Evolutionary conservation across 108 stramenopile species (phyloP).

Genomic region (Discostella stelligeroides): DNA sequence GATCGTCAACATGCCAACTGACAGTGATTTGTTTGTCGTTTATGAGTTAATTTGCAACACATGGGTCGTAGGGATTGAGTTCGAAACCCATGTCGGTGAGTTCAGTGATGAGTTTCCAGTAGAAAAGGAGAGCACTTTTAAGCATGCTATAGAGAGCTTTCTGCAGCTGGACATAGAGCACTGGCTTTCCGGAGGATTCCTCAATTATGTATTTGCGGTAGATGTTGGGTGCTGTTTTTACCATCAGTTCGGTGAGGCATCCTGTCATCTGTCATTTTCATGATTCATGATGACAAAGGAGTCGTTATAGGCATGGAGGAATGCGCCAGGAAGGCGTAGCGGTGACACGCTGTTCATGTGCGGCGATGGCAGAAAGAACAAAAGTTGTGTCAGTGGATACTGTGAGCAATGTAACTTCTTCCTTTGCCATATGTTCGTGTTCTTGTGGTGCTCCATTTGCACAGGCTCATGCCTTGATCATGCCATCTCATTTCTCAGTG

Average conservation of each 20-base stretch:
- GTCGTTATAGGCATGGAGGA: background rate
- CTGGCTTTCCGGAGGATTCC: no score
- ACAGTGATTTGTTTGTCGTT: conserved; percentile 27
- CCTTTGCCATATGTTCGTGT: background rate
- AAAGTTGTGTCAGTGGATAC: conserved; percentile 18
- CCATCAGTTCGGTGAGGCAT: background rate
- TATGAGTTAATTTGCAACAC: conserved; percentile 23
- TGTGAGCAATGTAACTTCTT: conserved; percentile 26
- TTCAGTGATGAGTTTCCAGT: background rate
- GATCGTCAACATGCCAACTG: conserved; percentile 35
- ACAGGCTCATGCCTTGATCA: conserved; percentile 22
- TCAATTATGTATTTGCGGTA: background rate
- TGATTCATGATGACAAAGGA: background rate
- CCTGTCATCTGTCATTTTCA: no score
- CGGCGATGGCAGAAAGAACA: background rate
- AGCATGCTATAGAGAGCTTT: conserved; percentile 45
- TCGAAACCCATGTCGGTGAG: conserved; percentile 18
- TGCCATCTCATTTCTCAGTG: conserved; percentile 20
- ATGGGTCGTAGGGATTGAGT: conserved; percentile 37
- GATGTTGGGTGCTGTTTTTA: background rate
- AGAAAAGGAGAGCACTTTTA: conserved; percentile 8
- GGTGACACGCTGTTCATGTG: no score
- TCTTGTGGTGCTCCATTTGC: no score
- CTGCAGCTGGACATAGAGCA: no score
- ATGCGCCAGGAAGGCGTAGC: conserved; percentile 1